Percentiles rank a stretch among this genome's conserved stretches.
These are phyloP conservation scores for Protea cynaroides DNA, from an alignment of 164 flowering plant species.

Conservation along the genomic window DNA sequence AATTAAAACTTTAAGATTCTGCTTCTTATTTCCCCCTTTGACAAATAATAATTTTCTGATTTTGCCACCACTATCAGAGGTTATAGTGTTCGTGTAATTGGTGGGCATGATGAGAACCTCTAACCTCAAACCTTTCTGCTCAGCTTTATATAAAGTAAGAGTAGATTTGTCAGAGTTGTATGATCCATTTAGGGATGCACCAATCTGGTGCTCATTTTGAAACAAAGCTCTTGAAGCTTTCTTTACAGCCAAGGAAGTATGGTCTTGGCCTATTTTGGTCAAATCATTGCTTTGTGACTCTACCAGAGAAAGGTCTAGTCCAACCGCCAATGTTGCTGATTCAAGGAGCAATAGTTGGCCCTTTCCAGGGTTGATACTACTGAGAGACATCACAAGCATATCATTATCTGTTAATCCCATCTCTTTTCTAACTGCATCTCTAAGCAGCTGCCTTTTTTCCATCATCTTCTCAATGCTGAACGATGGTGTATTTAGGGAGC, in stretches of 20 bases:
- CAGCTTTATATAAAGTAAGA: conserved; percentile 7
- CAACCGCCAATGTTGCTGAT: conserved; percentile 48
- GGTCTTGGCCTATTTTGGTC: conserved; percentile 15
- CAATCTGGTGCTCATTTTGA: conserved; percentile 21
- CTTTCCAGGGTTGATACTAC: conserved; percentile 93
- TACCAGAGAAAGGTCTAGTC: conserved; percentile 18
- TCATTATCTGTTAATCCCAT: conserved; percentile 82
- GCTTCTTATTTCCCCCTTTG: conserved; percentile 20
- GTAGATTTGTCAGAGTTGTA: conserved; percentile 11
- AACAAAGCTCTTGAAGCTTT: conserved; percentile 44
- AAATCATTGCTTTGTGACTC: conserved; percentile 19
- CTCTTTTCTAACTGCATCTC: conserved; percentile 72
- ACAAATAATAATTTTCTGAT: conserved; percentile 28
- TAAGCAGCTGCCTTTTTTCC: conserved; percentile 55
- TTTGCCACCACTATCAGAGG: conserved; percentile 6
- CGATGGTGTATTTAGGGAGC: conserved; percentile 76
- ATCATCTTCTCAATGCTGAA: conserved; percentile 62
- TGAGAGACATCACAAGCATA: conserved; percentile 78
- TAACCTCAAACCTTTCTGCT: conserved; percentile 6
- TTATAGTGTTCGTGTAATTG: conserved; percentile 9
- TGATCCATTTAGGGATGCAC: conserved; percentile 11
- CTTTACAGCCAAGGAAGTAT: conserved; percentile 21
- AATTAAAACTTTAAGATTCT: conserved; percentile 63
- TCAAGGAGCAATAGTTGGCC: conserved; percentile 88
- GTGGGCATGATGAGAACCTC: conserved; percentile 2